Conservation (phyloP, 352 stramenopile genomes). For the Pythium vanterpoolii region DNA sequence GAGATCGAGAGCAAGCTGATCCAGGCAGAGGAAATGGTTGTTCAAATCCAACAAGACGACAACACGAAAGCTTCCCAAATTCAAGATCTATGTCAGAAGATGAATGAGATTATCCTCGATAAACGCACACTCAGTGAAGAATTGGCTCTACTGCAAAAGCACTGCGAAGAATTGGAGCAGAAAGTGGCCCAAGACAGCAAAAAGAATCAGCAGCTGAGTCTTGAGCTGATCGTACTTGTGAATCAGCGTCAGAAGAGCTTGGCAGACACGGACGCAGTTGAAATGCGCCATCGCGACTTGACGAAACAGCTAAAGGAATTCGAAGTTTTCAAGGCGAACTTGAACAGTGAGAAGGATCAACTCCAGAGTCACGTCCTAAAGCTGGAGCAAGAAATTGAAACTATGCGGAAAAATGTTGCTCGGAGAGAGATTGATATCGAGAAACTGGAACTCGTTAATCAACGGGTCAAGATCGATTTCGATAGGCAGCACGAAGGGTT, state of each 20-base stretch:
- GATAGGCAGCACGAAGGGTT: conserved; percentile 30
- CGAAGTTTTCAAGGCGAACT: background rate
- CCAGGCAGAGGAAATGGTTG: conserved; percentile 52
- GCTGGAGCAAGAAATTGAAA: conserved; percentile 31
- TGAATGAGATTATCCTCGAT: conserved; percentile 48
- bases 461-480: conserved; percentile 33
- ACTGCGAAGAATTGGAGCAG: conserved; percentile 29
- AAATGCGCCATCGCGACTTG: conserved; percentile 20
- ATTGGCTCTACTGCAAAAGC: conserved; percentile 35
- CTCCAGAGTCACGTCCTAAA: conserved; percentile 15
- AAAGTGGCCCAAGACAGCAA: conserved; percentile 33
- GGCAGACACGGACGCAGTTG: conserved; percentile 29
- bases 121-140: conserved; percentile 37
- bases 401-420: conserved; percentile 37
- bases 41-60: conserved; percentile 65
- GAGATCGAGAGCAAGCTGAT: conserved; percentile 61
- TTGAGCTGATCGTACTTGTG: conserved; percentile 62
- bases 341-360: conserved; percentile 23
- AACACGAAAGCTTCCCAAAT: conserved; percentile 48
- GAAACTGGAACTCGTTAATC: conserved; percentile 27
- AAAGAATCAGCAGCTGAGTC: conserved; percentile 67
- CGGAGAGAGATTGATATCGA: conserved; percentile 48
- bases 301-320: conserved; percentile 3
- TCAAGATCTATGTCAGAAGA: conserved; percentile 51
- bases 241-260: conserved; percentile 61